A percentile compares a stretch with the other conserved stretches of the same genome.
Conservation (phyloP, 2,329 filamentous ascomycete species). For the Ophiocordyceps camponoti-leonardi region DNA sequence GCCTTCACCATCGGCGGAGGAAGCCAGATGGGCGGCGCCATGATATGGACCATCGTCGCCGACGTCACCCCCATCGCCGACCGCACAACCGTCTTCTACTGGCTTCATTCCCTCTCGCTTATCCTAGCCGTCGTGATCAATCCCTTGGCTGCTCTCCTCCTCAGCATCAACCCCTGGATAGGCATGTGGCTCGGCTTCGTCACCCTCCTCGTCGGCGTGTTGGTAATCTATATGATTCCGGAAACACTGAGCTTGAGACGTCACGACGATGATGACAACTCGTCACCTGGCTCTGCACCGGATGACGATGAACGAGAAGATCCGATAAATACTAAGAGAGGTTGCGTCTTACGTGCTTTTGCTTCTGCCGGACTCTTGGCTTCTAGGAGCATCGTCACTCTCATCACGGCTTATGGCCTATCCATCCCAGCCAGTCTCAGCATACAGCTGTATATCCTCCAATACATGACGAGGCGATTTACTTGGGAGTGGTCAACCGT, state of each 20-base stretch:
- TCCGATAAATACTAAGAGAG: background rate
- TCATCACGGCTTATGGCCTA: slow-evolving; percentile 17
- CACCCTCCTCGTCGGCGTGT: slow-evolving; percentile 11
- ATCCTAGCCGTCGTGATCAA: slow-evolving; percentile 20
- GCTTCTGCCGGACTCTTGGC: slow-evolving; percentile 15
- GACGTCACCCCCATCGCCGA: slow-evolving; percentile 22
- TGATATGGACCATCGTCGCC: slow-evolving; percentile 27
- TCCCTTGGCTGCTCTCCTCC: slow-evolving; percentile 22
- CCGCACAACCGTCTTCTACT: slow-evolving; percentile 23
- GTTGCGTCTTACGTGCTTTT: slow-evolving; percentile 4
- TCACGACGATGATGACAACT: background rate
- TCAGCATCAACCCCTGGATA: slow-evolving; percentile 21
- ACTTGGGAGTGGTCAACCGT: slow-evolving; percentile 27
- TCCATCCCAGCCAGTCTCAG: slow-evolving; percentile 13
- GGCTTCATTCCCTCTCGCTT: slow-evolving; percentile 18
- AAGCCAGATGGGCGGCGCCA: slow-evolving; percentile 18
- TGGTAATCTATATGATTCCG: slow-evolving; percentile 17
- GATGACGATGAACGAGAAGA: background rate
- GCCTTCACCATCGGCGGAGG: slow-evolving; percentile 25
- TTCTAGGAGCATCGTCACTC: slow-evolving; percentile 18
- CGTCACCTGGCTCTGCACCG: background rate
- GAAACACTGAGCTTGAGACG: slow-evolving; percentile 23
- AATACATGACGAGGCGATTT: slow-evolving; percentile 36
- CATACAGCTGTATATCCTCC: slow-evolving; percentile 21
- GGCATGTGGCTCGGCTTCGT: slow-evolving; percentile 18